Evolutionary conservation across 345 rosid species (phyloP).

Genomic region (Nasturtium officinale): DNA sequence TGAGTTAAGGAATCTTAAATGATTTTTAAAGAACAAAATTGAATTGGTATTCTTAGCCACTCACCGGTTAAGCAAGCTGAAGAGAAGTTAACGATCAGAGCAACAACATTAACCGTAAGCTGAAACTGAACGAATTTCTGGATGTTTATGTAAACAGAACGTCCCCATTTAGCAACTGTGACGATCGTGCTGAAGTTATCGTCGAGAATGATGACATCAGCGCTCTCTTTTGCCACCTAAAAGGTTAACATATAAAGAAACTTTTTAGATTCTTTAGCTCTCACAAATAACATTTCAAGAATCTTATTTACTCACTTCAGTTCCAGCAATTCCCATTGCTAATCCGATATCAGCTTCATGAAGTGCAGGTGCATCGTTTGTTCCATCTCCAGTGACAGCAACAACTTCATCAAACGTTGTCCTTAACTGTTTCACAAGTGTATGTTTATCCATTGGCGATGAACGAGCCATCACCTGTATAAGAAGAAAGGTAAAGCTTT

Average conservation of each 20-base stretch:
- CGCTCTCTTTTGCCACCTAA: slow-evolving; percentile 98
- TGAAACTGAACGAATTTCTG: slow-evolving; percentile 98
- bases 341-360: slow-evolving; percentile 97
- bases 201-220: slow-evolving; percentile 90
- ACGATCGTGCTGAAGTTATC: slow-evolving; percentile 94
- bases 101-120: slow-evolving; percentile 87
- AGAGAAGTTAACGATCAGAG: slow-evolving; percentile 80
- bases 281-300: not conserved
- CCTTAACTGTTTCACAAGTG: slow-evolving; percentile 78
- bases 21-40: not conserved
- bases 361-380: slow-evolving; percentile 97
- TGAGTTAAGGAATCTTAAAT: not conserved
- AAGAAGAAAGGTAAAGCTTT: slow-evolving; percentile 17
- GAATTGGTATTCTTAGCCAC: not conserved
- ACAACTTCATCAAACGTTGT: slow-evolving; percentile 86
- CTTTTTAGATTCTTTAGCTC: slow-evolving; percentile 9
- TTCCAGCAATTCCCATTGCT: slow-evolving; percentile 99
- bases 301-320: slow-evolving; percentile 61
- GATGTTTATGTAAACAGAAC: slow-evolving; percentile 87
- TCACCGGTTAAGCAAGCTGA: slow-evolving; percentile 94
- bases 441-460: slow-evolving; percentile 91
- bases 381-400: slow-evolving; percentile 95
- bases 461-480: slow-evolving; percentile 94
- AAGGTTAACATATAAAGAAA: not conserved
- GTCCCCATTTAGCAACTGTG: slow-evolving; percentile 97